Conservation (phyloP, 306 rosid genomes). For the Hippophae rhamnoides region DNA sequence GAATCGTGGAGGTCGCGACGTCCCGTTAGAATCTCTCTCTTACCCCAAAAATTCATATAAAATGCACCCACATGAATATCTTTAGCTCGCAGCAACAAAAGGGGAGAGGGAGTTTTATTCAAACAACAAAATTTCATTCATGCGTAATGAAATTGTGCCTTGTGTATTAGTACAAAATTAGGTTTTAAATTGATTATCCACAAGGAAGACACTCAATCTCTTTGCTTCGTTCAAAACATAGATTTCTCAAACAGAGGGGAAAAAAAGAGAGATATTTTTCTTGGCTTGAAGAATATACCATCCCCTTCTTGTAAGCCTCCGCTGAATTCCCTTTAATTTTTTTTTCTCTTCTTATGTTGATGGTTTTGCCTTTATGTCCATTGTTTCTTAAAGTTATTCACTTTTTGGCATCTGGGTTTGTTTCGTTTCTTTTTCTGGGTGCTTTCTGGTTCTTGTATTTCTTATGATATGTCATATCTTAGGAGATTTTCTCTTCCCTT, state of each 20-base stretch:
- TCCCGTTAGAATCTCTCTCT: too few relatives aligned
- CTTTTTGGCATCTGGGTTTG: constrained; percentile 32
- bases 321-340: constrained; percentile 10
- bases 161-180: constrained; percentile 12
- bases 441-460: constrained; percentile 23
- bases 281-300: constrained; percentile 53
- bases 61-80: too few relatives aligned
- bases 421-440: constrained; percentile 21
- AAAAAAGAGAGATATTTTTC: constrained; percentile 19
- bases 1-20: too few relatives aligned
- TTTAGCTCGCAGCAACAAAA: neutral
- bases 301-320: constrained; percentile 65
- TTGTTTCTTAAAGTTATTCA: constrained; percentile 29
- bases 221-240: constrained; percentile 53
- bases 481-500: constrained; percentile 12
- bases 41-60: too few relatives aligned
- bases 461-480: constrained; percentile 16
- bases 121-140: neutral
- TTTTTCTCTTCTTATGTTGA: constrained; percentile 10
- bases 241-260: constrained; percentile 13
- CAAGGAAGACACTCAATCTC: constrained; percentile 45
- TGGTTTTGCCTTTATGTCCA: constrained; percentile 15
- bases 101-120: neutral
- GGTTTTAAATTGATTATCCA: constrained; percentile 16
- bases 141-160: neutral